Percentiles rank a stretch among this genome's conserved stretches.
phyloP scores from a whole-genome alignment of 1,139 yeast genomes.

The Taphrina pruni region DNA sequence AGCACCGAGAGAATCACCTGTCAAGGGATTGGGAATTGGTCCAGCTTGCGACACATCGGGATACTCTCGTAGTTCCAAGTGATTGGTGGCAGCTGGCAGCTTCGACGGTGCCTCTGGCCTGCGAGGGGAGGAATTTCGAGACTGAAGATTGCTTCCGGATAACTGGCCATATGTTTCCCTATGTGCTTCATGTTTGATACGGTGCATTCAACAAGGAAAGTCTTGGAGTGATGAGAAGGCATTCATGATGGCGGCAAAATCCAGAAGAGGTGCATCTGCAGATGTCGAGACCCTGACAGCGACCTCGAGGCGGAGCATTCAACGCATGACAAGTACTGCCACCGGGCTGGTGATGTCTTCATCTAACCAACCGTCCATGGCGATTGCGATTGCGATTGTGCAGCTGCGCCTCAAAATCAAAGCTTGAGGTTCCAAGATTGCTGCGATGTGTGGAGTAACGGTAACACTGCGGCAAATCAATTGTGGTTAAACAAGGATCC shows the following conservation, averaged over 20 bases:
- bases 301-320: neutral
- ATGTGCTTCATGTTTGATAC: slow-evolving; percentile 19
- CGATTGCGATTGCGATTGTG: slow-evolving; percentile 1
- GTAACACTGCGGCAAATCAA: neutral
- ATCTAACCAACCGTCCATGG: too few species aligned
- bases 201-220: slow-evolving; percentile 9
- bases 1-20: neutral
- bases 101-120: neutral
- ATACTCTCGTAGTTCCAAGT: neutral
- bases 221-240: too few species aligned
- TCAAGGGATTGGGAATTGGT: neutral
- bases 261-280: neutral
- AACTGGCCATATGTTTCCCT: slow-evolving; percentile 11
- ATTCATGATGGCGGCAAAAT: too few species aligned
- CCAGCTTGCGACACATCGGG: neutral
- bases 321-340: neutral
- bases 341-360: too few species aligned
- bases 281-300: neutral
- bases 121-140: slow-evolving; percentile 5
- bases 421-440: neutral
- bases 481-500: too few species aligned
- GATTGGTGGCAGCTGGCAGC: neutral
- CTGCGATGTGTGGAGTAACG: neutral
- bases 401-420: neutral
- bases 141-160: neutral